phyloP scores from a whole-genome alignment of 2,329 filamentous ascomycete species.

The Colletotrichum eremochloae region DNA sequence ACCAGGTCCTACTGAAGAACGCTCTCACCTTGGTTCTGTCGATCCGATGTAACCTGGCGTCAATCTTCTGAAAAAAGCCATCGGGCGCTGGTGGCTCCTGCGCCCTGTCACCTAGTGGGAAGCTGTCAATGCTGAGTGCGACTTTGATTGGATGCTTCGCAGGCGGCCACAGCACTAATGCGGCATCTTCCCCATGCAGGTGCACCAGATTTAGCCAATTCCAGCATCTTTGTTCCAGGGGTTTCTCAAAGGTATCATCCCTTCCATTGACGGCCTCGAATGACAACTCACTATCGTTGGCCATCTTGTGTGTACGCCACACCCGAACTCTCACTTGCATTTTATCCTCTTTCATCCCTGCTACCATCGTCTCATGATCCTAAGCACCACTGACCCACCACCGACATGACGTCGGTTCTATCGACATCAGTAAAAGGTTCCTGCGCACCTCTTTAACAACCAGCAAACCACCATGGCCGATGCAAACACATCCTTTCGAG shows the following conservation, averaged over 20 bases:
- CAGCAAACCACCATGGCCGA: constrained; percentile 43
- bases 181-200: constrained; percentile 21
- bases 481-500: constrained; percentile 47
- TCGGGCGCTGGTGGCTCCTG: not conserved
- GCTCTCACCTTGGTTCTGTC: not conserved
- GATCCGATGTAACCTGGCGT: constrained; percentile 8
- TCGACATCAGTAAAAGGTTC: constrained; percentile 9
- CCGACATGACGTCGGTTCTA: constrained; percentile 30
- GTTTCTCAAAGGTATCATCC: constrained; percentile 21
- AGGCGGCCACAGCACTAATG: constrained; percentile 35
- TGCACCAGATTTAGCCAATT: constrained; percentile 18
- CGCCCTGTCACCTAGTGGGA: not conserved
- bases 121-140: constrained; percentile 35
- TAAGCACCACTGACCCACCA: constrained; percentile 21
- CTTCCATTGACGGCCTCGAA: constrained; percentile 27
- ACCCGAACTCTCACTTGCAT: not conserved
- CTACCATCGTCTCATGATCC: not conserved
- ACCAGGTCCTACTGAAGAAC: constrained; percentile 3
- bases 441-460: constrained; percentile 13
- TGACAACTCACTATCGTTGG: constrained; percentile 17
- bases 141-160: constrained; percentile 35
- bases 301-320: constrained; percentile 6
- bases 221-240: constrained; percentile 19
- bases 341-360: not conserved
- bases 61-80: constrained; percentile 3